Percentiles rank a stretch among this genome's conserved stretches.
phyloP scores from a whole-genome alignment of 495 filamentous ascomycete species.

The Elasticomyces elasticus region DNA sequence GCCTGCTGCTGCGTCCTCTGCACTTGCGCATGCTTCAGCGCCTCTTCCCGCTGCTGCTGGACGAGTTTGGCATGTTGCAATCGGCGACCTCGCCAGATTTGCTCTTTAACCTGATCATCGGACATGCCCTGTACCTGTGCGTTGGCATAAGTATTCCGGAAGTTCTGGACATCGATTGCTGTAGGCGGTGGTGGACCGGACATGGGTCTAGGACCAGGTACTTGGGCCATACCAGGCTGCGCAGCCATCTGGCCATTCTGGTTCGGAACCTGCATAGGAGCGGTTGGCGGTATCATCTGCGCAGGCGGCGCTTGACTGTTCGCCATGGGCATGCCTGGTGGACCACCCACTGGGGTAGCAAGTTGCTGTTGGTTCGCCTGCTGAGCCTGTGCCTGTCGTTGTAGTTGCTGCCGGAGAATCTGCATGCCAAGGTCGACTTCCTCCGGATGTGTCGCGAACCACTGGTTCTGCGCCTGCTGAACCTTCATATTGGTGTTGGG shows the following conservation, averaged over 20 bases:
- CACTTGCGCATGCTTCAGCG: constrained; percentile 28
- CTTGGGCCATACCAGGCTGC: constrained; percentile 1
- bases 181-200: constrained; percentile 9
- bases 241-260: background rate
- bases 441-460: constrained; percentile 10
- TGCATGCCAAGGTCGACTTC: constrained; percentile 4
- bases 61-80: constrained; percentile 18
- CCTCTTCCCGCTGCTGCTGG: constrained; percentile 22
- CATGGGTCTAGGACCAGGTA: background rate
- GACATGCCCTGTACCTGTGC: constrained; percentile 32
- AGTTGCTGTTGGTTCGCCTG: background rate
- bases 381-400: constrained; percentile 32
- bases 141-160: constrained; percentile 17
- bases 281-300: constrained; percentile 20
- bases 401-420: constrained; percentile 25
- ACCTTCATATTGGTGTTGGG: constrained; percentile 39
- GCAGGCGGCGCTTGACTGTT: constrained; percentile 25
- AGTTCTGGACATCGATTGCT: constrained; percentile 19
- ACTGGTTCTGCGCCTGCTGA: constrained; percentile 21
- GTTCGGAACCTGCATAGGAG: constrained; percentile 17
- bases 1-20: constrained; percentile 19
- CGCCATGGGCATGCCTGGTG: constrained; percentile 11
- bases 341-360: background rate
- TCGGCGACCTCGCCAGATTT: constrained; percentile 32
- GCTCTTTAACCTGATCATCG: constrained; percentile 47